phyloP scores from a whole-genome alignment of 164 flowering plant species.

The Aristolochia contorta region DNA sequence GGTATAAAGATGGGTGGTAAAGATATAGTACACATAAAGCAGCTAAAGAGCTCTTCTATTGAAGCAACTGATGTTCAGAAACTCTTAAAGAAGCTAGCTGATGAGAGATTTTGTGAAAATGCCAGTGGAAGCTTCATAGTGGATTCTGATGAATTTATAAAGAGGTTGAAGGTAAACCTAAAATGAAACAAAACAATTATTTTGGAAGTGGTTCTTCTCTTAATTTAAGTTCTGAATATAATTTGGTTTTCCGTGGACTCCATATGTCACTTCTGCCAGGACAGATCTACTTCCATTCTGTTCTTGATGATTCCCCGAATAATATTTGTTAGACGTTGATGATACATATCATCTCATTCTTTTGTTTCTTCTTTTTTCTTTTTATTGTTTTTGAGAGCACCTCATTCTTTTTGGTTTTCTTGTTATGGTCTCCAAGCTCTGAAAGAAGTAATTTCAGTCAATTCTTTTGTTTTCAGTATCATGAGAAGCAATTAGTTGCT shows the following conservation, averaged over 20 bases:
- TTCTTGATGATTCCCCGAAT: too few species aligned
- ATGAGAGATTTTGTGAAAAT: conserved; percentile 52
- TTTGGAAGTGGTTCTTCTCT: neutral
- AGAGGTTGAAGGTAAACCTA: conserved; percentile 42
- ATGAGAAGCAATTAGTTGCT: conserved; percentile 32
- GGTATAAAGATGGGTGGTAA: conserved; percentile 94
- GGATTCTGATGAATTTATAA: conserved; percentile 21
- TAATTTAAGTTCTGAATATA: too few species aligned
- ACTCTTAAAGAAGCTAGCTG: conserved; percentile 56
- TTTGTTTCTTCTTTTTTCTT: too few species aligned
- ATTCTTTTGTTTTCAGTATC: conserved; percentile 12
- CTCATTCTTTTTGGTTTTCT: too few species aligned
- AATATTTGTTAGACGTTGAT: too few species aligned
- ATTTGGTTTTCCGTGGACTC: too few species aligned
- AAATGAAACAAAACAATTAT: too few species aligned
- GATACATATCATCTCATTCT: too few species aligned
- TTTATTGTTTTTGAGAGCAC: too few species aligned
- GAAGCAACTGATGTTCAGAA: conserved; percentile 60
- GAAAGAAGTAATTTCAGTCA: neutral
- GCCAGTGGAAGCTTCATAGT: conserved; percentile 12
- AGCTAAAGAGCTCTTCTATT: conserved; percentile 49
- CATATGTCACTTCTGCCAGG: too few species aligned
- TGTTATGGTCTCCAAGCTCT: too few species aligned
- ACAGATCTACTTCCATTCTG: too few species aligned
- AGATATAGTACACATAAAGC: conserved; percentile 76